Conservation (phyloP, 805 yeast genomes). For the Yarrowia divulgata region DNA sequence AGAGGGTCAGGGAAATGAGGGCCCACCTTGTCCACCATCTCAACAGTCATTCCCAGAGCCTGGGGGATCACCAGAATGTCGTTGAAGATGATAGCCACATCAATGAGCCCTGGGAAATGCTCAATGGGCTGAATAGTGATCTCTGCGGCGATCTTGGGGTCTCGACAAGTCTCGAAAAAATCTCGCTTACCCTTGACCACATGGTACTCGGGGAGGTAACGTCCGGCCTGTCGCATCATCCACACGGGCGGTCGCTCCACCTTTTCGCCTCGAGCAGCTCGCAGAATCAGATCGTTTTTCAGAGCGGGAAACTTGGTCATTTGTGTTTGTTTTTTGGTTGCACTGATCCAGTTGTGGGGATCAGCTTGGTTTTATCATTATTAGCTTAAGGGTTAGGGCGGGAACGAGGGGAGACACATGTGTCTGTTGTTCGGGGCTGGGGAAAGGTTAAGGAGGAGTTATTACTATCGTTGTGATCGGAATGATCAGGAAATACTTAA, state of each 20-base stretch:
- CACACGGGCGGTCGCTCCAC: slow-evolving; percentile 98
- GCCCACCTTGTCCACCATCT: slow-evolving; percentile 93
- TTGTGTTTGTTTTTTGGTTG: background rate
- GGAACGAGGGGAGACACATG: no score
- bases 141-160: slow-evolving; percentile 90
- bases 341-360: background rate
- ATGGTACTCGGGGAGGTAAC: slow-evolving; percentile 82
- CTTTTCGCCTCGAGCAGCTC: slow-evolving; percentile 83
- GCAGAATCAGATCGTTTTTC: slow-evolving; percentile 85
- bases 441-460: background rate
- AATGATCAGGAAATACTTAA: background rate
- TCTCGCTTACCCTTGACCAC: slow-evolving; percentile 83
- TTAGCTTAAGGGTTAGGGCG: slow-evolving; percentile 2
- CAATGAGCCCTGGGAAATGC: slow-evolving; percentile 86
- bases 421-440: no score
- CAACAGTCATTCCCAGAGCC: slow-evolving; percentile 95
- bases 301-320: slow-evolving; percentile 49
- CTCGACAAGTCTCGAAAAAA: slow-evolving; percentile 94
- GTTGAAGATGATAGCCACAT: slow-evolving; percentile 96
- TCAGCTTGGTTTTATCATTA: background rate
- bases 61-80: slow-evolving; percentile 97
- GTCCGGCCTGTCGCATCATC: slow-evolving; percentile 99
- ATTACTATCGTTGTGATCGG: background rate
- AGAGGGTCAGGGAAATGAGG: slow-evolving; percentile 92
- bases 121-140: slow-evolving; percentile 96